Evolutionary conservation across 192 early-diverging fungal species (phyloP), one percentile per base, ranked within the genome.

Genomic region (Oehlia diaphana): DNA sequence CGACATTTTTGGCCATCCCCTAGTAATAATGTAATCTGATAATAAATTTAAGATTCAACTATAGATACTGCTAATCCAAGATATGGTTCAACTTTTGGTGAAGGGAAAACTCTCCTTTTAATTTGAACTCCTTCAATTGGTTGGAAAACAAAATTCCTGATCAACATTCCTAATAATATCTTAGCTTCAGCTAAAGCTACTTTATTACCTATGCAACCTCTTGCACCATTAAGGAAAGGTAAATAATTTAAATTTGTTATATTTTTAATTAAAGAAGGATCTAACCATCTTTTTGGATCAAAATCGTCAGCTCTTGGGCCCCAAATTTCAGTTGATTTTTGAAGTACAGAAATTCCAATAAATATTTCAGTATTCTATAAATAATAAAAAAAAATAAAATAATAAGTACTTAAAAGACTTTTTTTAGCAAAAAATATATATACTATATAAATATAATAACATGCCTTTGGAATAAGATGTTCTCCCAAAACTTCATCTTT

Each of bases 141-240:
- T 58, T 58, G 2, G 6, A 53, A 53, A 14, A 53, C 50, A 16
- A 74, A 74, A 35, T 74, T 74, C 8, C 73, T 74, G 9, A 74
- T 62, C 3, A 74, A 39, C 13, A 62, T n/a, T 21, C 53, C 13
- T 31, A 91, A 44, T 9, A 90, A 63, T 50, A 90, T 79, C 79
- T 91, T 91, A 63, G 87, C 81, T 81, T 91, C 90, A n/a, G 85
- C 83, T 74, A 86, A 69, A 44, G 90, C 90, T 78, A 91, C 86
- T 77, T 82, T 84, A 63, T 84, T 80, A 4, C 89, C 90, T 33
- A 91, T 90, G 47, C 90, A 91, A n/a, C 86, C 83, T 10, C 89
- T 68, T n/a, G 82, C 77, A 21, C 90, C 90, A 8, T 85, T 83
- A 61, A 84, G 66, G 63, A 91, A 91, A 0, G 90, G 88, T 4